Conservation (phyloP, 1,284 basidiomycete species). For the Rhodotorula mucilaginosa region DNA sequence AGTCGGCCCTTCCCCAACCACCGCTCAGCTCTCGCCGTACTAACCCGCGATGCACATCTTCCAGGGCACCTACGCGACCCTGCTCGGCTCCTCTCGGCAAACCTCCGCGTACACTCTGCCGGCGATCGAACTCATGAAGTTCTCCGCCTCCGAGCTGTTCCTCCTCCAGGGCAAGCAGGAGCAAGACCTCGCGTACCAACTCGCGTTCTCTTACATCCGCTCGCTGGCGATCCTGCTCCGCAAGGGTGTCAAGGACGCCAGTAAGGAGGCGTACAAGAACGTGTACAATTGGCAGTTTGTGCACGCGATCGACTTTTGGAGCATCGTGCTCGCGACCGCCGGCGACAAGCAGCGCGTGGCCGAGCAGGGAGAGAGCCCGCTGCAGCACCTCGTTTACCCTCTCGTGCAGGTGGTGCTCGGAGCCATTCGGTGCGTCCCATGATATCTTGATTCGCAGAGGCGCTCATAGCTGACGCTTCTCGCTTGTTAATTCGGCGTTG, state of each 20-base stretch:
- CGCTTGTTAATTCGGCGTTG: not conserved
- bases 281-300: slow-evolving; percentile 99
- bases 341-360: slow-evolving; percentile 63
- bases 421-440: slow-evolving; percentile 70
- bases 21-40: not conserved
- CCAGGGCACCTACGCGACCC: slow-evolving; percentile 70
- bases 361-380: slow-evolving; percentile 65
- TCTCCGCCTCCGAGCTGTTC: slow-evolving; percentile 90
- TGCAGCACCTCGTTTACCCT: slow-evolving; percentile 88
- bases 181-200: slow-evolving; percentile 71
- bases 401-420: slow-evolving; percentile 91
- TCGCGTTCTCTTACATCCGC: slow-evolving; percentile 94
- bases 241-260: slow-evolving; percentile 84
- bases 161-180: slow-evolving; percentile 55
- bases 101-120: slow-evolving; percentile 84
- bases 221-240: slow-evolving; percentile 91
- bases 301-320: slow-evolving; percentile 96
- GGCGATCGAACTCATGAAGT: slow-evolving; percentile 97
- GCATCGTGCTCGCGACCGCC: slow-evolving; percentile 76
- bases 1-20: slow-evolving; percentile 24
- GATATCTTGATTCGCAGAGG: not conserved
- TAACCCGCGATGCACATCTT: slow-evolving; percentile 50
- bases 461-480: slow-evolving; percentile 15
- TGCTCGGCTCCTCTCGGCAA: slow-evolving; percentile 76
- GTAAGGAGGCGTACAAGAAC: slow-evolving; percentile 81